These are phyloP conservation scores for Haematococcus lacustris DNA, from an alignment of 139 green algal genomes.

Conservation along the genomic window DNA sequence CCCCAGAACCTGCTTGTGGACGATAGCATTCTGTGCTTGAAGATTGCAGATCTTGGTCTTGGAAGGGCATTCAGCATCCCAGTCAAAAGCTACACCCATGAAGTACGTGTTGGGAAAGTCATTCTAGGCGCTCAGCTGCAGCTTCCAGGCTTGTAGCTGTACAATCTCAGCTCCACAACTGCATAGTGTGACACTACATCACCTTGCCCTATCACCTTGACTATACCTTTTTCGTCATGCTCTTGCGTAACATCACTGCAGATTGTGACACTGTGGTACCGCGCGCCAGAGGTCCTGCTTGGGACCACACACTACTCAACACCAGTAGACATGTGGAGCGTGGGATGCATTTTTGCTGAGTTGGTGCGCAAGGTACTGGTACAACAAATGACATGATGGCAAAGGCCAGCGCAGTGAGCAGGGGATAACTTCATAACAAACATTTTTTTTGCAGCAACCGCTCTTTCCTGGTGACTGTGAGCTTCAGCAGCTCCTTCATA, in stretches of 20 bases:
- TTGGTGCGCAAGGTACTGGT: constrained; percentile 63
- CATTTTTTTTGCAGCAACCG: constrained; percentile 46
- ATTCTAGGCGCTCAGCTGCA: too few relatives aligned
- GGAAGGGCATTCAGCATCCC: constrained; percentile 93
- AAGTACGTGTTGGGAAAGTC: constrained; percentile 53
- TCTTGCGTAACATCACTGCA: constrained; percentile 27
- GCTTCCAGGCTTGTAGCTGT: too few relatives aligned
- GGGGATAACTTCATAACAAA: too few relatives aligned
- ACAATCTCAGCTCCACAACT: too few relatives aligned
- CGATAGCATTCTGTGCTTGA: constrained; percentile 62
- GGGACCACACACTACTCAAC: constrained; percentile 91
- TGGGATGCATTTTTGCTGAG: constrained; percentile 98
- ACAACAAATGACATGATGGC: neutral
- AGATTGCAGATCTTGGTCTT: constrained; percentile 96
- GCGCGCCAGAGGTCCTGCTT: constrained; percentile 95
- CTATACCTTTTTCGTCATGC: too few relatives aligned
- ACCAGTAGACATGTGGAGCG: constrained; percentile 96
- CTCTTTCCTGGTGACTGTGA: constrained; percentile 89
- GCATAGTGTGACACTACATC: too few relatives aligned
- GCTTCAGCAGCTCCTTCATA: constrained; percentile 83
- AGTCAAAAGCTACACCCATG: constrained; percentile 98
- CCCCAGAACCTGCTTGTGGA: constrained; percentile 96
- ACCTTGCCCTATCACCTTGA: too few relatives aligned
- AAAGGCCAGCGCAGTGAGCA: neutral
- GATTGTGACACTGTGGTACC: constrained; percentile 98